Evolutionary conservation across 129 eudicot genomes (phyloP).

Genomic region (Chrysanthemum lavandulifolium): DNA sequence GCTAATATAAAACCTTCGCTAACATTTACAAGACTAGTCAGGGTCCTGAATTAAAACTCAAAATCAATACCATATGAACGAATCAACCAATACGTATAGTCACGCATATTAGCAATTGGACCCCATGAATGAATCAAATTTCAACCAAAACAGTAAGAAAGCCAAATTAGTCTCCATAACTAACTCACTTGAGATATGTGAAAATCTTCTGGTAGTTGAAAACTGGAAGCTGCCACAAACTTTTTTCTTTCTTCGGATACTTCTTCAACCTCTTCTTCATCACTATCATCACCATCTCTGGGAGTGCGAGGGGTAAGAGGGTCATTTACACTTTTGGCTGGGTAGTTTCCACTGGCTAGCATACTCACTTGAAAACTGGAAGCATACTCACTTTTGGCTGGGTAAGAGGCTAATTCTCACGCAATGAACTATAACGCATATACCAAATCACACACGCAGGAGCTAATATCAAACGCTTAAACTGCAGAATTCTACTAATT

Average conservation of each 20-base stretch:
- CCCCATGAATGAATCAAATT: constrained; percentile 16
- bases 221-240: constrained; percentile 70
- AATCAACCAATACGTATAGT: constrained; percentile 22
- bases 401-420: too few species aligned
- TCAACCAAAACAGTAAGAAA: constrained; percentile 1
- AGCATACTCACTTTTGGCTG: too few species aligned
- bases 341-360: constrained; percentile 43
- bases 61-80: constrained; percentile 9
- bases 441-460: too few species aligned
- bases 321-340: constrained; percentile 45
- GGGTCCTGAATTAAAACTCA: not conserved
- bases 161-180: not conserved
- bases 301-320: constrained; percentile 46
- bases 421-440: too few species aligned
- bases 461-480: too few species aligned
- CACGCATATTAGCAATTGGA: not conserved
- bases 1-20: constrained; percentile 5
- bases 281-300: constrained; percentile 41
- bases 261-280: constrained; percentile 42
- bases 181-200: constrained; percentile 46
- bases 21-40: constrained; percentile 22
- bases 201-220: constrained; percentile 51
- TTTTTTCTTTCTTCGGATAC: constrained; percentile 53
- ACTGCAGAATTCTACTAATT: too few species aligned
- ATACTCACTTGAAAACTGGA: constrained; percentile 65